Conservation (phyloP, 305 asterid species). For the Fraxinus floribunda region DNA sequence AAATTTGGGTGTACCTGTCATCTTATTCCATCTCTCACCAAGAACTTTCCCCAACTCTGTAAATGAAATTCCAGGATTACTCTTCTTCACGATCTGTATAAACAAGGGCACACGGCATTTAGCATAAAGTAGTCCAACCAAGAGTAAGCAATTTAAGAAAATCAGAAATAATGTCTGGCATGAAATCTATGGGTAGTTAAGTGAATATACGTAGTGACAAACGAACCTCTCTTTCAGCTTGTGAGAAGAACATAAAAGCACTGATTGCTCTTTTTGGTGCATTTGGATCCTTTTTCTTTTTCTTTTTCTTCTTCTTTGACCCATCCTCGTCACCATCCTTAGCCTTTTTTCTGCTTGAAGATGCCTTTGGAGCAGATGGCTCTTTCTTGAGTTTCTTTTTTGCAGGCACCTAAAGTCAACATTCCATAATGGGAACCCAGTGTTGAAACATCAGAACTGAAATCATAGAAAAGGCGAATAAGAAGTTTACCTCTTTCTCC, state of each 20-base stretch:
- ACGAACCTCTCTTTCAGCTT: constrained; percentile 82
- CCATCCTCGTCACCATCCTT: constrained; percentile 71
- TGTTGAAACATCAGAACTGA: neutral
- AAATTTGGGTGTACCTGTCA: constrained; percentile 56
- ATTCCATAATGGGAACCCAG: constrained; percentile 21
- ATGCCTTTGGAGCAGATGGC: constrained; percentile 54
- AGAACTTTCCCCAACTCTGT: constrained; percentile 70
- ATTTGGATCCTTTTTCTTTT: constrained; percentile 94
- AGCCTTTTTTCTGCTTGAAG: constrained; percentile 60
- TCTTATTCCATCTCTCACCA: constrained; percentile 90
- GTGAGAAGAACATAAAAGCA: constrained; percentile 88
- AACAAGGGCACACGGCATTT: neutral
- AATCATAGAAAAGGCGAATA: neutral
- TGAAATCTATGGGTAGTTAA: neutral
- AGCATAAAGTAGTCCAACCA: neutral
- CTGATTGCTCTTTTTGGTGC: constrained; percentile 87
- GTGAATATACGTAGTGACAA: neutral
- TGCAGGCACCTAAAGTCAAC: constrained; percentile 47
- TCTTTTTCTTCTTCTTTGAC: constrained; percentile 72
- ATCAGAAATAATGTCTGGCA: neutral
- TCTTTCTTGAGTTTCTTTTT: constrained; percentile 70
- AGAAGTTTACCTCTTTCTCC: constrained; percentile 52
- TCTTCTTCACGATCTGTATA: constrained; percentile 71
- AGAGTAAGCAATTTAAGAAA: neutral
- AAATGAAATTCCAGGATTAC: constrained; percentile 67